These are phyloP conservation scores for Lichtheimia ramosa DNA, from an alignment of 371 early-diverging fungal species.

Conservation along the genomic window DNA sequence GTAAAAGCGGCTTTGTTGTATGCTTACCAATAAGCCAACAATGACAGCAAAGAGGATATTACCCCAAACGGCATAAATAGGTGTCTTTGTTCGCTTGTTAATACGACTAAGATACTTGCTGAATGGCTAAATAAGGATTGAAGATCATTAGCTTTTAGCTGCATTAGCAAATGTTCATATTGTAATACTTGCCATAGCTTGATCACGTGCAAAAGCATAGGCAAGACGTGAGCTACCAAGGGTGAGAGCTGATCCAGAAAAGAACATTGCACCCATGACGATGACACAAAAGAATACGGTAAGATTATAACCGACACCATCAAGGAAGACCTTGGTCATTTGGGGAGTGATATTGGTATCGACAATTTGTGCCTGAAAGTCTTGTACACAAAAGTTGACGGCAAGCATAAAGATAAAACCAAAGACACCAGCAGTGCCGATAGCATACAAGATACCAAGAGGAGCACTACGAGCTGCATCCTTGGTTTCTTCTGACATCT, in stretches of 20 bases:
- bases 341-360: conserved; percentile 35
- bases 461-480: conserved; percentile 67
- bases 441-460: conserved; percentile 57
- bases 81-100: conserved; percentile 31
- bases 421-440: conserved; percentile 53
- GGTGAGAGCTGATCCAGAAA: conserved; percentile 50
- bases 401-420: conserved; percentile 60
- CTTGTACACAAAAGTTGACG: conserved; percentile 58
- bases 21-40: conserved; percentile 38
- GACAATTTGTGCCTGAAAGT: conserved; percentile 54
- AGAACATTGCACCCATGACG: conserved; percentile 57
- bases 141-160: background rate
- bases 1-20: conserved; percentile 4
- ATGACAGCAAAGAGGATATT: conserved; percentile 45
- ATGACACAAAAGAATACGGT: conserved; percentile 48
- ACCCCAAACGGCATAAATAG: conserved; percentile 54
- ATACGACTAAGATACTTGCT: conserved; percentile 50
- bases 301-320: conserved; percentile 59
- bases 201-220: conserved; percentile 77
- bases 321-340: conserved; percentile 58
- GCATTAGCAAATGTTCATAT: background rate
- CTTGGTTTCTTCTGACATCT: conserved; percentile 77
- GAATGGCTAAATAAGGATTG: conserved; percentile 21
- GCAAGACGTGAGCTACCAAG: conserved; percentile 67
- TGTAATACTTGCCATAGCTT: conserved; percentile 45